Percentiles rank a stretch among this genome's conserved stretches.
Evolutionary conservation across 2,329 filamentous ascomycete species (phyloP).

Genomic region (Penicillium sp.): DNA sequence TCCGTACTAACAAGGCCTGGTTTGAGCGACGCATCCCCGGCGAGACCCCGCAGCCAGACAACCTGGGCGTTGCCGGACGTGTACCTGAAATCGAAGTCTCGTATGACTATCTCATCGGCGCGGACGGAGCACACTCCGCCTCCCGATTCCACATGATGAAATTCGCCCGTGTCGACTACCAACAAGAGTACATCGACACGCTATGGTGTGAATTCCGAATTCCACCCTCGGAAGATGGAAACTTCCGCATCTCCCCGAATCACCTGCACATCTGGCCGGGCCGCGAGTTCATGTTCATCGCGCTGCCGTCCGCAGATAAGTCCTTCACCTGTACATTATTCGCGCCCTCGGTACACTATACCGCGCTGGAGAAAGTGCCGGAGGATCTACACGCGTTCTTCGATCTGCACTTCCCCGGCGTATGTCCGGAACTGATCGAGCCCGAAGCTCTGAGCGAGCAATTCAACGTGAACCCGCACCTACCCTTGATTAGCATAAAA

Average conservation of each 20-base stretch:
- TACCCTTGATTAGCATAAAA: conserved; percentile 92
- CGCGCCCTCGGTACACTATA: conserved; percentile 73
- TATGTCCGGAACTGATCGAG: conserved; percentile 65
- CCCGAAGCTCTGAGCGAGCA: conserved; percentile 72
- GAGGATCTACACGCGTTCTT: conserved; percentile 83
- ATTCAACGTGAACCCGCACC: conserved; percentile 82
- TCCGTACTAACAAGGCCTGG: conserved; percentile 79
- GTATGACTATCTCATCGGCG: conserved; percentile 94
- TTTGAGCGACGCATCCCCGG: conserved; percentile 67
- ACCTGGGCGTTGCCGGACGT: conserved; percentile 50
- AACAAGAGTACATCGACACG: conserved; percentile 94
- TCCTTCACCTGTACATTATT: conserved; percentile 97
- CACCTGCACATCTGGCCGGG: conserved; percentile 98
- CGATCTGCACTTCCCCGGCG: conserved; percentile 82
- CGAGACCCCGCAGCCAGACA: conserved; percentile 39
- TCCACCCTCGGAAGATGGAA: conserved; percentile 57
- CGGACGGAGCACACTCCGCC: conserved; percentile 92
- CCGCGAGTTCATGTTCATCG: conserved; percentile 96
- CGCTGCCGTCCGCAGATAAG: conserved; percentile 85
- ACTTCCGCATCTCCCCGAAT: conserved; percentile 84
- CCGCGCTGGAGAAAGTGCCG: conserved; percentile 68
- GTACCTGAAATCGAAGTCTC: conserved; percentile 75
- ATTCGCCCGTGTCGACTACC: conserved; percentile 85
- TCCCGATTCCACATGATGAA: conserved; percentile 96
- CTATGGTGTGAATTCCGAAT: conserved; percentile 97